Evolutionary conservation across 495 filamentous ascomycete species (phyloP), one percentile per base, ranked within the genome.

Genomic region (Niebla homalea): DNA sequence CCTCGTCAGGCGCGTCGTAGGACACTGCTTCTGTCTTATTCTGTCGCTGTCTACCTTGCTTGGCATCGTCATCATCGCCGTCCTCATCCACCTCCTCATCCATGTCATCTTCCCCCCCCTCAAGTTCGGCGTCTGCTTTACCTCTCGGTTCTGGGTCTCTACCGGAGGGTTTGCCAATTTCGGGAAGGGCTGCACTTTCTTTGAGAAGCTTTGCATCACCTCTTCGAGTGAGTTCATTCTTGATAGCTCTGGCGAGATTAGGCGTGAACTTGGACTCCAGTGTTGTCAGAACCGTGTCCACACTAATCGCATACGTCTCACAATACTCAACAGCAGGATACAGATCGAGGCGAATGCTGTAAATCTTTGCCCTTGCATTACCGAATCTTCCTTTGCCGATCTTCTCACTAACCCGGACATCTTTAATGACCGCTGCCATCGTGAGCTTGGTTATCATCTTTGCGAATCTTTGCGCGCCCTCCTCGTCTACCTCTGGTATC

Each of bases 381-480:
- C 68, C 78, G 18, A 74, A 59, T 32, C 8, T 32, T 19, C 85
- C 84, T 20, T 74, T 66, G 11, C 85, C 85, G 49, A 89, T 77
- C 22, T 72, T 73, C 61, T 97, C 92, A 51, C 69, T 78, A 8
- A 97, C 81, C 5, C 77, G 80, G 10, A 85, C 84, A 53, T 84
- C 82, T 58, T 95, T 86, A 46, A 94, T 70, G 43, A 97, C 79
- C 61, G 96, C 85, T 11, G 84, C 80, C 37, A 99, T 74, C 29
- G 84, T 83, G 48, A 97, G 79, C 60, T 86, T 83, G 67, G 84
- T 93, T 60, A 95, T 94, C 10, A 78, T 83, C 70, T 97, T 99
- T 47, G 89, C 84, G 59, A 97, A 95, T 36, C 67, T 76, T 65
- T 90, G 81, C 18, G 76, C 79, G 38, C 89, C 76, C 18, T 77